phyloP scores from a whole-genome alignment of 768 basidiomycete genomes.

The Mycena maculata region DNA sequence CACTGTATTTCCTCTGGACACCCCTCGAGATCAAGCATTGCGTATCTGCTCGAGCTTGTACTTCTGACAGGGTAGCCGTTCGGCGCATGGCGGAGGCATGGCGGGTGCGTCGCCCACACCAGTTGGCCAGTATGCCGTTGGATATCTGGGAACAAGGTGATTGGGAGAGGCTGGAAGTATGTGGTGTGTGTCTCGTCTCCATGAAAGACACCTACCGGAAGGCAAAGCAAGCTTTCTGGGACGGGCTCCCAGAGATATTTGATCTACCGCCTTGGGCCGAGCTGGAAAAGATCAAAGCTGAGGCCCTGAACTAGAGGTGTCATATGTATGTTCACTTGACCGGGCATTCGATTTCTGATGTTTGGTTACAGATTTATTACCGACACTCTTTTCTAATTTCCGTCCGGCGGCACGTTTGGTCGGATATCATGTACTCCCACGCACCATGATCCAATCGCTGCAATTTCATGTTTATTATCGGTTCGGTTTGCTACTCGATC shows the following conservation, averaged over 20 bases:
- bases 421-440: too few species aligned
- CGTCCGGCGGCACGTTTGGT: too few species aligned
- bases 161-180: neutral
- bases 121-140: neutral
- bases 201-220: neutral
- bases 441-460: too few species aligned
- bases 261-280: neutral
- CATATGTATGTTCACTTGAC: too few species aligned
- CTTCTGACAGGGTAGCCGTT: neutral
- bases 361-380: too few species aligned
- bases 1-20: neutral
- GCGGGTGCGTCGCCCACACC: neutral
- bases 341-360: too few species aligned
- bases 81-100: neutral
- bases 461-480: too few species aligned
- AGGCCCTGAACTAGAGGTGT: neutral
- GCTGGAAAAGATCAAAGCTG: slow-evolving; percentile 3
- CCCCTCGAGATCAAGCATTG: neutral
- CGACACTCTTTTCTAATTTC: too few species aligned
- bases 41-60: neutral
- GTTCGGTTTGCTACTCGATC: too few species aligned
- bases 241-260: neutral
- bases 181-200: neutral
- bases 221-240: neutral
- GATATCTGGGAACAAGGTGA: neutral